Percentiles rank a stretch among this genome's conserved stretches.
Evolutionary conservation across 257 asterid species (phyloP).

Genomic region (Sherardia arvensis): DNA sequence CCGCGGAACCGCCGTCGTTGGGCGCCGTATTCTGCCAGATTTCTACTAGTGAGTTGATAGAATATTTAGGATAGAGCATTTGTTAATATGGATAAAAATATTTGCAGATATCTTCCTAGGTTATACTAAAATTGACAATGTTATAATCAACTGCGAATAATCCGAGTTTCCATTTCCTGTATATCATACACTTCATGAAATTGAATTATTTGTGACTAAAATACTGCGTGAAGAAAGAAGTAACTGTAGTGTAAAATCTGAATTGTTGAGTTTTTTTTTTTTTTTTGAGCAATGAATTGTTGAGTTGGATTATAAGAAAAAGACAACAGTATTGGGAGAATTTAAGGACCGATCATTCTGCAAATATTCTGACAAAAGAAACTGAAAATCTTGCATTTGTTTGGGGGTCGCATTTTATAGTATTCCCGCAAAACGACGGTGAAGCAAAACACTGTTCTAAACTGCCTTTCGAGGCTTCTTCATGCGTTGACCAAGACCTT

Average conservation of each 20-base stretch:
- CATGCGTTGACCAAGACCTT: slow-evolving; percentile 20
- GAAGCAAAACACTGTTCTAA: background rate
- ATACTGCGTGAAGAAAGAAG: no score
- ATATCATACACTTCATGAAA: background rate
- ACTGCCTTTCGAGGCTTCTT: slow-evolving; percentile 3
- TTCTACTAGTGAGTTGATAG: no score
- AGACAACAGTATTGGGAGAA: background rate
- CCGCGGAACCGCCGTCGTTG: no score
- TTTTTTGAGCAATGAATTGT: no score
- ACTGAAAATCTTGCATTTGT: background rate
- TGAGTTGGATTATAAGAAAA: background rate
- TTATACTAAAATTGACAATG: no score
- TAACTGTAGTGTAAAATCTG: background rate
- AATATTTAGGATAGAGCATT: background rate
- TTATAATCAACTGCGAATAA: no score
- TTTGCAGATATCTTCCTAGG: background rate
- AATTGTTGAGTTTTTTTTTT: background rate
- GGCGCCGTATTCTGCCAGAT: no score
- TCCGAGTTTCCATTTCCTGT: background rate
- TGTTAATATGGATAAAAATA: background rate
- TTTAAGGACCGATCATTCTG: background rate
- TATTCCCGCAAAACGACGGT: background rate
- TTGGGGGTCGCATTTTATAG: background rate
- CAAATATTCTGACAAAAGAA: background rate
- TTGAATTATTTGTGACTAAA: background rate